phyloP scores from a whole-genome alignment of 306 rosid genomes.

The Canavalia ensiformis region DNA sequence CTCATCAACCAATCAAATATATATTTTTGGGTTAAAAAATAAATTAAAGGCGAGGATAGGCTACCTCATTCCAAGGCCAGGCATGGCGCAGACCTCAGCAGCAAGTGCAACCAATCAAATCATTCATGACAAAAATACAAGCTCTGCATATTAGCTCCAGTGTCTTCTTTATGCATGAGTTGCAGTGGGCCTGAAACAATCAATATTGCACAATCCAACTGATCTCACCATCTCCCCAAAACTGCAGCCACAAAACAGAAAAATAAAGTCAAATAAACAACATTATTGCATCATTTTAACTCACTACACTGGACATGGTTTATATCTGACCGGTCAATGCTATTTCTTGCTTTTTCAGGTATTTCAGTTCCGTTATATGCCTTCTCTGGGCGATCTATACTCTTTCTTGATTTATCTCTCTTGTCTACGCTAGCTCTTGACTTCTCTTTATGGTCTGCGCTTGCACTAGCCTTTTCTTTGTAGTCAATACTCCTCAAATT shows the following conservation, averaged over 20 bases:
- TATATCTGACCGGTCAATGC: constrained; percentile 40
- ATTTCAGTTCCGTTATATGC: constrained; percentile 39
- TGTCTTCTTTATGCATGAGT: constrained; percentile 31
- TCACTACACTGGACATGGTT: not conserved
- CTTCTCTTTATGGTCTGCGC: constrained; percentile 41
- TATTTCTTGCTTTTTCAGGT: constrained; percentile 45
- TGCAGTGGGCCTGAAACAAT: constrained; percentile 43
- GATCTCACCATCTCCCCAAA: constrained; percentile 48
- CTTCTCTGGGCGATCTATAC: constrained; percentile 46
- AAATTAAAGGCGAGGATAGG: constrained; percentile 14
- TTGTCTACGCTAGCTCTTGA: constrained; percentile 34
- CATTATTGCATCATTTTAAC: constrained; percentile 5
- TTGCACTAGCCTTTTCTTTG: constrained; percentile 40
- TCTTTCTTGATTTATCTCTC: constrained; percentile 41
- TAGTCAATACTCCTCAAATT: constrained; percentile 29
- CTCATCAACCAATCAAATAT: constrained; percentile 32
- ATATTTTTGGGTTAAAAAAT: not conserved
- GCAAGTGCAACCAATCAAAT: constrained; percentile 34
- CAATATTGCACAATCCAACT: constrained; percentile 43
- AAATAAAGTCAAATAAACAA: constrained; percentile 23
- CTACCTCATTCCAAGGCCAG: constrained; percentile 39
- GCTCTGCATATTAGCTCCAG: not conserved
- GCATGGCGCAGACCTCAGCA: constrained; percentile 23
- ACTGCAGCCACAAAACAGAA: constrained; percentile 34
- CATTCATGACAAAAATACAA: constrained; percentile 32